These are phyloP conservation scores for Solanum habrochaites DNA, from an alignment of 257 asterid genomes.

Conservation along the genomic window DNA sequence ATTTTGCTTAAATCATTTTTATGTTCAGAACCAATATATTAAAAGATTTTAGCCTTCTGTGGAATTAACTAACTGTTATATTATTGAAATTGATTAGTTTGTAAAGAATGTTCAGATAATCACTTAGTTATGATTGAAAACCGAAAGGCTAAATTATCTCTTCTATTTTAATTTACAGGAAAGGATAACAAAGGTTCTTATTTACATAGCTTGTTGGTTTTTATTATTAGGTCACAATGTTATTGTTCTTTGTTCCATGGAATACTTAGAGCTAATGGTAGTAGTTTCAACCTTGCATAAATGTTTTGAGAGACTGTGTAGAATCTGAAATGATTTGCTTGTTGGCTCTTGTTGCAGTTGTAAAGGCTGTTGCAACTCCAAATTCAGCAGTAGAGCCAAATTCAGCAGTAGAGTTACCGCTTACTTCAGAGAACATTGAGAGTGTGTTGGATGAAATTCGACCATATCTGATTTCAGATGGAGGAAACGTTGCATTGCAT, in stretches of 20 bases:
- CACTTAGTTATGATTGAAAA: not conserved
- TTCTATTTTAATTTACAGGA: not conserved
- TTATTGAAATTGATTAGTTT: not conserved
- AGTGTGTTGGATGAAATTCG: slow-evolving; percentile 81
- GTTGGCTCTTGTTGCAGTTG: slow-evolving; percentile 25
- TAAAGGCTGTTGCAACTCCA: slow-evolving; percentile 67
- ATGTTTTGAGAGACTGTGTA: not conserved
- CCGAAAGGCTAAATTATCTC: not conserved
- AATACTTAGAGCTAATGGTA: not conserved
- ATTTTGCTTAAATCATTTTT: not conserved
- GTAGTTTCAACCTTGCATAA: not conserved
- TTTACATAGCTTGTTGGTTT: not conserved
- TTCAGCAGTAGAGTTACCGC: slow-evolving; percentile 60
- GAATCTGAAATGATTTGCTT: not conserved
- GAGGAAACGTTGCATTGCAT: slow-evolving; percentile 92
- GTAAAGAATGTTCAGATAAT: not conserved
- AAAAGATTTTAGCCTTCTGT: not conserved
- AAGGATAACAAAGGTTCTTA: not conserved
- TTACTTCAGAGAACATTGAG: slow-evolving; percentile 88
- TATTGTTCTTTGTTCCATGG: not conserved
- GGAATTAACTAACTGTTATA: not conserved
- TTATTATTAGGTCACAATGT: not conserved
- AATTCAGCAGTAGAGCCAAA: slow-evolving; percentile 50
- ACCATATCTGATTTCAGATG: slow-evolving; percentile 91
- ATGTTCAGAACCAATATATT: not conserved